phyloP scores from a whole-genome alignment of 1,284 basidiomycete species.

The Malassezia obtusa region DNA sequence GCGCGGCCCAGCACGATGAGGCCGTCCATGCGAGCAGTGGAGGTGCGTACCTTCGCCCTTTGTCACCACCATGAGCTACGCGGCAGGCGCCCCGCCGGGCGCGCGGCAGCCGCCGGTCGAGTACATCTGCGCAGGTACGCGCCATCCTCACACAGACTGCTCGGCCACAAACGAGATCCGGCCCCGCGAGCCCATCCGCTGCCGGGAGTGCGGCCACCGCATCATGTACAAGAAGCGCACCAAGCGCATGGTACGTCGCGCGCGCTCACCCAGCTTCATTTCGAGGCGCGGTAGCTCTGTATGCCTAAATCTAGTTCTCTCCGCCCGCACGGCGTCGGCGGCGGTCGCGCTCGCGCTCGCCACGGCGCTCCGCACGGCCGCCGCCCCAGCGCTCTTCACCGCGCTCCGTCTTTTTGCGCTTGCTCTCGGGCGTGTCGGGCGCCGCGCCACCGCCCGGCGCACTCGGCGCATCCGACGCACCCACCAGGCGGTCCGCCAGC shows the following conservation, averaged over 20 bases:
- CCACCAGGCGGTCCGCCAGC: slow-evolving; percentile 12
- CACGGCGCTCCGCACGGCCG: background rate
- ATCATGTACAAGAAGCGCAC: slow-evolving; percentile 99
- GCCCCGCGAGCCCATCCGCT: slow-evolving; percentile 87
- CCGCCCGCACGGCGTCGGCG: slow-evolving; percentile 15
- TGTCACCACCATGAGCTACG: slow-evolving; percentile 16
- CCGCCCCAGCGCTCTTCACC: slow-evolving; percentile 6
- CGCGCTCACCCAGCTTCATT: slow-evolving; percentile 18
- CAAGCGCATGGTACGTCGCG: slow-evolving; percentile 67
- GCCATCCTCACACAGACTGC: slow-evolving; percentile 60
- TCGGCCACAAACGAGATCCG: slow-evolving; percentile 85
- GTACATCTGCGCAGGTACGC: slow-evolving; percentile 80
- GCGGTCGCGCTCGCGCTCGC: slow-evolving; percentile 17
- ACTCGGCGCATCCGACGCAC: slow-evolving; percentile 1
- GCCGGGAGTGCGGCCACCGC: slow-evolving; percentile 90
- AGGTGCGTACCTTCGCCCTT: slow-evolving; percentile 11
- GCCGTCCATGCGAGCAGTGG: slow-evolving; percentile 59
- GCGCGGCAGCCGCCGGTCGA: slow-evolving; percentile 49
- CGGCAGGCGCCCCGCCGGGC: slow-evolving; percentile 15
- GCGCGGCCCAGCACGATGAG: slow-evolving; percentile 74
- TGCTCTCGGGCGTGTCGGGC: slow-evolving; percentile 7
- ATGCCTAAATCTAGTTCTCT: slow-evolving; percentile 1
- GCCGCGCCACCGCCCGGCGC: background rate
- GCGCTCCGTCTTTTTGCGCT: slow-evolving; percentile 10
- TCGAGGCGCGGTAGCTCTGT: slow-evolving; percentile 20